These are phyloP conservation scores for Fusarium sp. DNA, from an alignment of 2,329 filamentous ascomycete species.

Conservation along the genomic window DNA sequence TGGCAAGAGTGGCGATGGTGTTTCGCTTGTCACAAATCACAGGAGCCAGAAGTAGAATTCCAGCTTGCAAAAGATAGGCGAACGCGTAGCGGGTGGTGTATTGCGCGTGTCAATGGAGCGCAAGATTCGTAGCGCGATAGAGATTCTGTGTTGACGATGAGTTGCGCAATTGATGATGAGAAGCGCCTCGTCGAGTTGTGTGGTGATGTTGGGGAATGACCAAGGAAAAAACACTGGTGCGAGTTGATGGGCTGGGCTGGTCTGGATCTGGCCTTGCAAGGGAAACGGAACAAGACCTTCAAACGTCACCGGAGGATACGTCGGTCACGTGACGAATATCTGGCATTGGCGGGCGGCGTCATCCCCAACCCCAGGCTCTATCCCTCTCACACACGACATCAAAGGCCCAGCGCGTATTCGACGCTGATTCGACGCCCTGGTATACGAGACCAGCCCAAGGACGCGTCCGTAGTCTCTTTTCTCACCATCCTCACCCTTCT, in stretches of 20 bases:
- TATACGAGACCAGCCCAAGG: slow-evolving; percentile 23
- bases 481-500: slow-evolving; percentile 16
- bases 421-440: slow-evolving; percentile 37
- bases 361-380: slow-evolving; percentile 34
- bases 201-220: slow-evolving; percentile 48
- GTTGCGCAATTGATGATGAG: slow-evolving; percentile 48
- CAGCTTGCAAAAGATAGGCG: slow-evolving; percentile 36
- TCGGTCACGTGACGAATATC: slow-evolving; percentile 49
- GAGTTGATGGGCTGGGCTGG: slow-evolving; percentile 48
- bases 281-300: slow-evolving; percentile 44
- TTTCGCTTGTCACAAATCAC: slow-evolving; percentile 32
- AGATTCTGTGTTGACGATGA: slow-evolving; percentile 44
- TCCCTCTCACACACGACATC: slow-evolving; percentile 29
- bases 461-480: slow-evolving; percentile 29
- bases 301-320: slow-evolving; percentile 48
- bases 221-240: slow-evolving; percentile 50
- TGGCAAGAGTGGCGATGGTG: slow-evolving; percentile 44
- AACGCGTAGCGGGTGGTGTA: slow-evolving; percentile 48
- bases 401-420: slow-evolving; percentile 24
- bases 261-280: slow-evolving; percentile 36
- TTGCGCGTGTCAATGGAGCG: slow-evolving; percentile 46
- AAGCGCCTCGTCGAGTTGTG: slow-evolving; percentile 49
- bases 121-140: slow-evolving; percentile 47
- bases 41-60: slow-evolving; percentile 28
- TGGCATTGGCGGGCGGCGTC: slow-evolving; percentile 38